Conservation (phyloP, 2,329 filamentous ascomycete species). For the Trichoderma endophyticum region DNA sequence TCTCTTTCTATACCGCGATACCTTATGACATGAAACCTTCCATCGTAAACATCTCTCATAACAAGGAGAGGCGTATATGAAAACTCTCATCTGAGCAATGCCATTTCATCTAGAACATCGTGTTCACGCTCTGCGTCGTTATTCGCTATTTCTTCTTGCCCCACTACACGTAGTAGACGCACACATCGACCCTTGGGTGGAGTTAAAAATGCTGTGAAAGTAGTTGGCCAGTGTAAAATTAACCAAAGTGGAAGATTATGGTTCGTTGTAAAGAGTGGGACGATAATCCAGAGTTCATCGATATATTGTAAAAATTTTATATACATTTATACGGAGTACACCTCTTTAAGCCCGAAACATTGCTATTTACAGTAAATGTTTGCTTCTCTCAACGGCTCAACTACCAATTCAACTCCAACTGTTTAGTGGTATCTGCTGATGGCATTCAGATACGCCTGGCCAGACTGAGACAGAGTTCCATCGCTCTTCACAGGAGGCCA, state of each 20-base stretch:
- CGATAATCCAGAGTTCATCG: not conserved
- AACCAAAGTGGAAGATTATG: too few relatives aligned
- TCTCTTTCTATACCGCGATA: not conserved
- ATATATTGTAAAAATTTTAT: not conserved
- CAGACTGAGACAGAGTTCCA: constrained; percentile 21
- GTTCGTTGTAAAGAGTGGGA: not conserved
- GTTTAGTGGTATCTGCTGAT: constrained; percentile 21
- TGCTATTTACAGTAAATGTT: not conserved
- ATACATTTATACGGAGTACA: not conserved
- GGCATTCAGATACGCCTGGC: constrained; percentile 20
- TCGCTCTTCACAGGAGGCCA: constrained; percentile 18
- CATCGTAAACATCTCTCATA: not conserved
- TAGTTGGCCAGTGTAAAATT: too few relatives aligned
- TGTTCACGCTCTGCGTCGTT: not conserved
- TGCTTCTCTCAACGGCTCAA: not conserved
- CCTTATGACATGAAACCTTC: not conserved
- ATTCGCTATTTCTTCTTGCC: not conserved
- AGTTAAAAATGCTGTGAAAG: not conserved
- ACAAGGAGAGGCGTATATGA: not conserved
- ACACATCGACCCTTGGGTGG: not conserved
- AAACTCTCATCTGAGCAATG: not conserved
- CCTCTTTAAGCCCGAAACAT: not conserved
- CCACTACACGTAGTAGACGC: not conserved
- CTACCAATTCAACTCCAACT: not conserved
- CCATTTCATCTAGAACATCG: not conserved